These are phyloP conservation scores for Thyridium curvatum DNA, from an alignment of 2,329 filamentous ascomycete species.

Conservation along the genomic window DNA sequence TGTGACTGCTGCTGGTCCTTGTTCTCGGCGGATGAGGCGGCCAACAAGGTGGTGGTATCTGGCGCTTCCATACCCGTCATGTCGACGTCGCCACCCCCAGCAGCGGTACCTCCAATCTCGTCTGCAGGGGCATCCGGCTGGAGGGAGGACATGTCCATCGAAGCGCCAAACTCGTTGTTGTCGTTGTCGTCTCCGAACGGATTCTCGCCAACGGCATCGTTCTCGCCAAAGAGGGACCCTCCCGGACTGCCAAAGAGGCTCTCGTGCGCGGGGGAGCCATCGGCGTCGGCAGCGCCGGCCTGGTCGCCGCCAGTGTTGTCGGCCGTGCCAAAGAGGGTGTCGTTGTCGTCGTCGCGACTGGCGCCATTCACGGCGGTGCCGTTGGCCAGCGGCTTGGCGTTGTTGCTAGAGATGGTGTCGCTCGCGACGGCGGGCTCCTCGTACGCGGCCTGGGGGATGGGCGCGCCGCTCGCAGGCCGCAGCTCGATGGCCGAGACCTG, in stretches of 20 bases:
- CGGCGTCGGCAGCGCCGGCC: conserved; percentile 49
- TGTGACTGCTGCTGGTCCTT: conserved; percentile 1
- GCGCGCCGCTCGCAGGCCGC: conserved; percentile 67
- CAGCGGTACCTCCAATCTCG: no score
- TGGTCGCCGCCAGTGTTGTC: conserved; percentile 23
- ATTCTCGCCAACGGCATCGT: conserved; percentile 47
- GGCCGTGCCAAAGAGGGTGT: conserved; percentile 12
- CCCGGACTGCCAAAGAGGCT: conserved; percentile 78
- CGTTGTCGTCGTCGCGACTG: conserved; percentile 23
- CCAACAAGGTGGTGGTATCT: no score
- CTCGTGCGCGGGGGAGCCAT: conserved; percentile 63
- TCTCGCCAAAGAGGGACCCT: conserved; percentile 86
- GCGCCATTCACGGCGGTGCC: conserved; percentile 37
- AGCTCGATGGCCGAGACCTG: conserved; percentile 88
- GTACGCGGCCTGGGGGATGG: conserved; percentile 66
- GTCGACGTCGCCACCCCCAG: no score
- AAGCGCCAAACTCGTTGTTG: conserved; percentile 65
- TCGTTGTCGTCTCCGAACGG: conserved; percentile 80
- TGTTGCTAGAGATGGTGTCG: conserved; percentile 73
- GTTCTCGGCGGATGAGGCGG: conserved; percentile 1
- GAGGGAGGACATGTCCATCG: conserved; percentile 52
- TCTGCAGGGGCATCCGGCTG: no score
- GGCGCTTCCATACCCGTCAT: no score
- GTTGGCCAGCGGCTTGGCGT: conserved; percentile 52
- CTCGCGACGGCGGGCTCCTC: conserved; percentile 48